Conservation (phyloP, 2,329 filamentous ascomycete genomes). For the Ophiostoma perfectum region DNA sequence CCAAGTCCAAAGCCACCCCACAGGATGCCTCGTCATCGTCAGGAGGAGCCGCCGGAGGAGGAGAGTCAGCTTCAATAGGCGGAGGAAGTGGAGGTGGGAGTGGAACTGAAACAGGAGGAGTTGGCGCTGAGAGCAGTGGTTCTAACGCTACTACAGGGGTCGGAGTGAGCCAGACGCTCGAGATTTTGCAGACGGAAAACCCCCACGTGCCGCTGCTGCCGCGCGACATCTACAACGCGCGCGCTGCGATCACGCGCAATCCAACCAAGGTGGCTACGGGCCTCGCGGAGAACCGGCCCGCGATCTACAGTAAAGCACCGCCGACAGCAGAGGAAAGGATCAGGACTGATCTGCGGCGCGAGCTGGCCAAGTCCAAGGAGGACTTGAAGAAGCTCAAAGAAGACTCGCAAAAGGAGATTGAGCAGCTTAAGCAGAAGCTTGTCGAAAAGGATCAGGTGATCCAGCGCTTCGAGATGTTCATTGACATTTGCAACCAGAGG, state of each 20-base stretch:
- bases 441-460: slow-evolving; percentile 60
- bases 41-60: slow-evolving; percentile 13
- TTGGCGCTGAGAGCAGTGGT: slow-evolving; percentile 20
- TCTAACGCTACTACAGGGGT: slow-evolving; percentile 43
- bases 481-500: slow-evolving; percentile 62
- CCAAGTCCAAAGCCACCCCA: slow-evolving; percentile 20
- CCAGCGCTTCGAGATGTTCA: slow-evolving; percentile 62
- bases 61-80: slow-evolving; percentile 7
- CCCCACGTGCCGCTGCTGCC: slow-evolving; percentile 59
- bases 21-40: slow-evolving; percentile 1
- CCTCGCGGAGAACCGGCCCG: slow-evolving; percentile 55
- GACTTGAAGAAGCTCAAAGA: slow-evolving; percentile 52
- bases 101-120: slow-evolving; percentile 4
- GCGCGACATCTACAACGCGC: slow-evolving; percentile 62
- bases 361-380: slow-evolving; percentile 54
- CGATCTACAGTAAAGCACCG: slow-evolving; percentile 62
- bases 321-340: slow-evolving; percentile 60
- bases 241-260: slow-evolving; percentile 61
- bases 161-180: slow-evolving; percentile 60
- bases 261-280: slow-evolving; percentile 56
- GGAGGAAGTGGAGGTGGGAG: slow-evolving; percentile 9
- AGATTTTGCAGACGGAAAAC: slow-evolving; percentile 59
- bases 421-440: slow-evolving; percentile 53
- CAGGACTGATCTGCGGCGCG: slow-evolving; percentile 54
- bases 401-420: slow-evolving; percentile 54